Conservation (phyloP, 305 asterid species). For the Solanum chacoense region DNA sequence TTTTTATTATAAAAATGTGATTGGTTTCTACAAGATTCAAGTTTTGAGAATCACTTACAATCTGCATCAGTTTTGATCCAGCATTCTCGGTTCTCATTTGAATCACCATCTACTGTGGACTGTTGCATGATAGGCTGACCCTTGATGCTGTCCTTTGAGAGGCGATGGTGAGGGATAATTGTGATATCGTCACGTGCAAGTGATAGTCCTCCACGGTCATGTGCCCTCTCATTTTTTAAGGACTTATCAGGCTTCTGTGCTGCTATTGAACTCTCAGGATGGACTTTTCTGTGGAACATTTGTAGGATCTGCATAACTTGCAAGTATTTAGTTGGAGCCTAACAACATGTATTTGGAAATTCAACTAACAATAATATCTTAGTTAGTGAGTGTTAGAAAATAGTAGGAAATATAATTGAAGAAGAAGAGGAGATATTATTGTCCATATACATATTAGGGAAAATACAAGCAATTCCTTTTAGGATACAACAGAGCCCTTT, state of each 20-base stretch:
- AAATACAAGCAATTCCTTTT: background rate
- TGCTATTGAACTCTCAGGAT: constrained; percentile 56
- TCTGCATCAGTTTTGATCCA: constrained; percentile 92
- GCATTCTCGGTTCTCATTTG: constrained; percentile 41
- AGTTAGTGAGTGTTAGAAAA: background rate
- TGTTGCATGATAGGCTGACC: constrained; percentile 27
- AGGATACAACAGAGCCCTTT: background rate
- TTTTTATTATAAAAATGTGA: background rate
- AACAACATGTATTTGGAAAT: background rate
- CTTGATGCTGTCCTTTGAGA: constrained; percentile 30
- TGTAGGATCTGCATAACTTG: constrained; percentile 61
- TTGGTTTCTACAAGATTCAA: background rate
- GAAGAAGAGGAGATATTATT: background rate
- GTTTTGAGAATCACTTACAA: constrained; percentile 46
- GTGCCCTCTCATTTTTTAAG: constrained; percentile 31
- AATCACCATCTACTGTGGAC: constrained; percentile 16
- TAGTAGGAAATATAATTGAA: background rate
- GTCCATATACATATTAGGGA: background rate
- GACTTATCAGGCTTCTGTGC: constrained; percentile 22
- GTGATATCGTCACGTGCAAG: constrained; percentile 49
- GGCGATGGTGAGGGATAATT: constrained; percentile 37
- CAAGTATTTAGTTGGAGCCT: background rate
- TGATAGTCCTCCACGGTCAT: constrained; percentile 20
- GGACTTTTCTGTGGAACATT: constrained; percentile 81
- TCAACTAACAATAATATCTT: background rate